Percentiles rank a stretch among this genome's conserved stretches.
phyloP scores from a whole-genome alignment of 148 eudicot genomes.

The Suaeda aralocaspica region DNA sequence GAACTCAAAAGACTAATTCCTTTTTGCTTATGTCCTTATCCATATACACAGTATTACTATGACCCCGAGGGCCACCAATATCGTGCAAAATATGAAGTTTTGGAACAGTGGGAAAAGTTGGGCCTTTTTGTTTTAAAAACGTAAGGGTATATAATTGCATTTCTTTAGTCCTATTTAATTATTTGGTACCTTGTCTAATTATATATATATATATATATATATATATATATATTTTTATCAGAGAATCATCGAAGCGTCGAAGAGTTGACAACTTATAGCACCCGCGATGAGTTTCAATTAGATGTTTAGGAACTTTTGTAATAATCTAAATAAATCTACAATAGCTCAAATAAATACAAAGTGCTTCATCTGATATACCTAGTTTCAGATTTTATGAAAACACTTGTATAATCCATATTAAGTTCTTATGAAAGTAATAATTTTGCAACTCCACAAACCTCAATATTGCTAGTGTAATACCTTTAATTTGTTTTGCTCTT shows the following conservation, averaged over 20 bases:
- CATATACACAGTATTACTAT: conserved; percentile 22
- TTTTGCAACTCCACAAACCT: too few relatives aligned
- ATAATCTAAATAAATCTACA: too few relatives aligned
- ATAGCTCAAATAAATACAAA: too few relatives aligned
- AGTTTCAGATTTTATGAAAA: too few relatives aligned
- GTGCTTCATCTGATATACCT: too few relatives aligned
- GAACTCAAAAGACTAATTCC: too few relatives aligned
- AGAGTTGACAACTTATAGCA: background rate
- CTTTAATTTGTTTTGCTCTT: too few relatives aligned
- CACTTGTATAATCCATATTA: too few relatives aligned
- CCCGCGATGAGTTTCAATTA: background rate
- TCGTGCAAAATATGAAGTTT: conserved; percentile 9
- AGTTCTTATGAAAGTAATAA: too few relatives aligned
- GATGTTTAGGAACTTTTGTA: too few relatives aligned
- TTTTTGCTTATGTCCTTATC: background rate
- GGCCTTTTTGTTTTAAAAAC: conserved; percentile 13
- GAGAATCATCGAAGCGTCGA: background rate
- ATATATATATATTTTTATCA: background rate
- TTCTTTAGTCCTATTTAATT: background rate
- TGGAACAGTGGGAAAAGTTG: conserved; percentile 11
- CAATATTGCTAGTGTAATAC: too few relatives aligned
- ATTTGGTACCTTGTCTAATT: background rate
- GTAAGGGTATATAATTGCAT: background rate
- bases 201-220: background rate
- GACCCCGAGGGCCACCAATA: conserved; percentile 27